phyloP scores from a whole-genome alignment of 371 early-diverging fungal genomes.

The Mortierella sp. region DNA sequence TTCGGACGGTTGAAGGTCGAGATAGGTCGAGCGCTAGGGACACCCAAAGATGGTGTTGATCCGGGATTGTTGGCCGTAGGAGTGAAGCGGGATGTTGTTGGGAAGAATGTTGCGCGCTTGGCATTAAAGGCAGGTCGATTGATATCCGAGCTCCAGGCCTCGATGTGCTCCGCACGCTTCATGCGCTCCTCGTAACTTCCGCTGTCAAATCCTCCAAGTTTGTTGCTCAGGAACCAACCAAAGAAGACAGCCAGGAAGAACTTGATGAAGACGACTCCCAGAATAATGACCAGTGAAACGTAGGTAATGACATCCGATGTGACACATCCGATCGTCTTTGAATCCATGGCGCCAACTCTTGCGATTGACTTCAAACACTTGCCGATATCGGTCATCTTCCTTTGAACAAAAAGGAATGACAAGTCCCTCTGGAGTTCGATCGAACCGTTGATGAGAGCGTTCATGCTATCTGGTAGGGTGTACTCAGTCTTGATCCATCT shows the following conservation, averaged over 20 bases:
- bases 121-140: constrained; percentile 56
- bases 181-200: constrained; percentile 72
- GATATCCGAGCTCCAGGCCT: constrained; percentile 68
- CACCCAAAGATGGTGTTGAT: constrained; percentile 20
- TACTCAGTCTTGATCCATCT: constrained; percentile 43
- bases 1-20: constrained; percentile 43
- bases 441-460: constrained; percentile 54
- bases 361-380: constrained; percentile 52
- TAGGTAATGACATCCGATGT: constrained; percentile 82
- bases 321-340: constrained; percentile 82
- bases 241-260: constrained; percentile 87
- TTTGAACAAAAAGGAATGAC: constrained; percentile 49
- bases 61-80: constrained; percentile 23
- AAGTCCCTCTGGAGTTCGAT: constrained; percentile 44
- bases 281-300: constrained; percentile 79
- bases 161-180: constrained; percentile 67
- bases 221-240: constrained; percentile 83
- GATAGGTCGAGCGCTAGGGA: constrained; percentile 36
- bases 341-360: constrained; percentile 80
- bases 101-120: constrained; percentile 37
- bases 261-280: constrained; percentile 84
- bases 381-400: constrained; percentile 48
- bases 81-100: constrained; percentile 49
- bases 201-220: constrained; percentile 76
- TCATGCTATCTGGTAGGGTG: constrained; percentile 51